A percentile compares a stretch with the other conserved stretches of the same genome.
Conservation (phyloP, 192 early-diverging fungal species). For the Mortierella hygrophila region DNA sequence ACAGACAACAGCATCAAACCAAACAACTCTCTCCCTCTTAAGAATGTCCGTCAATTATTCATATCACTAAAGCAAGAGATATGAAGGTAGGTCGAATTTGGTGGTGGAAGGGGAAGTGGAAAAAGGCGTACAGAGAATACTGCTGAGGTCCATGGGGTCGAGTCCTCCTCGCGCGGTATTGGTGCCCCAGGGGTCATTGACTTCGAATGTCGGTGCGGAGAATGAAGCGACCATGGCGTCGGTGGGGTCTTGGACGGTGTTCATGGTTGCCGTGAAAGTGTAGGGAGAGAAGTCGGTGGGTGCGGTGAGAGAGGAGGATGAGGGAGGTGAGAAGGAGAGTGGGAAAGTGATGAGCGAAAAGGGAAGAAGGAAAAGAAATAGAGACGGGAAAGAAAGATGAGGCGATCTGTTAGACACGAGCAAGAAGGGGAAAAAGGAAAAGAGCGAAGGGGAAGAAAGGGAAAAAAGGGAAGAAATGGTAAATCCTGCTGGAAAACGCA, state of each 20-base stretch:
- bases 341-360: neutral
- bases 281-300: neutral
- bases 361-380: conserved; percentile 15
- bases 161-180: conserved; percentile 43
- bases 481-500: conserved; percentile 6
- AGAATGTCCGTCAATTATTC: no score
- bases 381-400: conserved; percentile 6
- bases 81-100: neutral
- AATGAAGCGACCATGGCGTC: conserved; percentile 55
- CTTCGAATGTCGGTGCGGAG: conserved; percentile 40
- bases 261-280: conserved; percentile 19
- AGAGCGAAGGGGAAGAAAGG: conserved; percentile 1
- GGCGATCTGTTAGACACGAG: neutral
- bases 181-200: conserved; percentile 50
- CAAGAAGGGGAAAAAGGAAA: conserved; percentile 20
- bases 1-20: neutral
- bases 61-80: neutral
- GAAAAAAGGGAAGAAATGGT: conserved; percentile 9
- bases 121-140: conserved; percentile 38
- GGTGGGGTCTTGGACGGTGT: conserved; percentile 20
- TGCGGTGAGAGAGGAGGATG: neutral
- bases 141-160: conserved; percentile 40
- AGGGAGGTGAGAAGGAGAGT: neutral
- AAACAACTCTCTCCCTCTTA: neutral
- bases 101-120: neutral